Base-by-base conservation (phyloP, 1,139 yeast genomes). In the Protomyces gravidus region DNA sequence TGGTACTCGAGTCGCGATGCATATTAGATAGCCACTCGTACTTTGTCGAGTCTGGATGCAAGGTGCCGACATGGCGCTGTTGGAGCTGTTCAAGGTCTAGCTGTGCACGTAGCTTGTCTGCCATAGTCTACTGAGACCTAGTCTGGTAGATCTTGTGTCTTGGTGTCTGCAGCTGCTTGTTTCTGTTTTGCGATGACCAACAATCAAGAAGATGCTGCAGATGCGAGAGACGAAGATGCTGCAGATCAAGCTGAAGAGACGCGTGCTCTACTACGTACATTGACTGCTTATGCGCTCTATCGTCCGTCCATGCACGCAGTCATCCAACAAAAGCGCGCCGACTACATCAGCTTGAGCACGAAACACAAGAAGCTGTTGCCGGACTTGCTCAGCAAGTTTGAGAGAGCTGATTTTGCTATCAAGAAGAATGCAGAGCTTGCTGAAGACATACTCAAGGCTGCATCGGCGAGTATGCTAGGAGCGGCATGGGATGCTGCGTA, bases 1-100 rank as follows among this genome's bases (percentile, higher is more conserved):
- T 78, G 1, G 89, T 80, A 64, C 84, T 82, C 0, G 95, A 82
- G 69, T 94, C 97, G 64, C 86, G 75, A 55, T 82, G 83, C 1
- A 86, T 78, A 64, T 86, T 86, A 7, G 78, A 70, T 65, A 80
- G 70, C 78, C 85, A 83, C 65, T 81, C 83, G 55, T 70, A 75
- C 68, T 74, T 81, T 47, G 85, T 75, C 0, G 90, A 86, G 56
- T 84, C 85, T 0, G 89, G 76, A 67, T 83, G 78, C 0, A 95
- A 95, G 0, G 88, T 73, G 0, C 94, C 94, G 28, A 83, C 73
- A 67, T 84, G 83, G 64, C 86, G 80, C 27, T 80, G 68, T 68
- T 85, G 86, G 25, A 82, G 75, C 49, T 77, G 82, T 55, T 81
- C 82, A 66, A 78, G 85, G 63, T 80, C 80, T 67, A 82, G 85